Base-by-base conservation (phyloP, 805 yeast genomes). In the Myxozyma lipomycoides region DNA sequence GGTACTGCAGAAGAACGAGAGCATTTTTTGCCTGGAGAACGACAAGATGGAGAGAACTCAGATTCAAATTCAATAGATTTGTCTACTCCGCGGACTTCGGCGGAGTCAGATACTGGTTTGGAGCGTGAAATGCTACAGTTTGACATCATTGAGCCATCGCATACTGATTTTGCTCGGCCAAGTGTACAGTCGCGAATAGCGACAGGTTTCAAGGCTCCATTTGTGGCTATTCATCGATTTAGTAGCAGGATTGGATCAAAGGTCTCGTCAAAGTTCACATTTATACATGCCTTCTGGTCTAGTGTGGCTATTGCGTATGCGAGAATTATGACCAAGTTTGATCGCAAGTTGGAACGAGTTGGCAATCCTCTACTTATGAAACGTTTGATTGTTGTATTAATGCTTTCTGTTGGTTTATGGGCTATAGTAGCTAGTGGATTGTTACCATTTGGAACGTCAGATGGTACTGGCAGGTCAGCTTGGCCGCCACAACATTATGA, bases 311-410 rank as follows among this genome's bases (percentile, higher is more conserved):
- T 35, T 35, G 18, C 6, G 6, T 35, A 7, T 35, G 38, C 38
- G 18, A 35, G 19, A 35, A 6, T 35, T 9, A 7, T 5, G n/a
- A 6, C 38, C 19, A 10, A 15, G 18, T 7, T 35, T 35, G 38
- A 35, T 21, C 38, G 38, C 6, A 12, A 73, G 24, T 67, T 91
- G 10, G 72, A 81, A 18, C 77, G 78, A 52, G 59, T 86, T n/a
- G 96, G 96, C 3, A 88, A 90, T 63, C 96, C 96, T 3, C 68
- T 88, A 43, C 84, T 91, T 24, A 80, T 90, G 24, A 84, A 85
- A 59, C 72, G 98, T 38, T 72, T 90, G 36, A 66, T 86, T 2
- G 87, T 87, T 61, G 85, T 91, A 9, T 61, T 82, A 1, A 63
- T 83, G 43, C 78, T 87, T 58, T 78, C 87, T n/a, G 51, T 70